phyloP scores from a whole-genome alignment of 2,329 filamentous ascomycete genomes.

The Stemphylium vesicarium region DNA sequence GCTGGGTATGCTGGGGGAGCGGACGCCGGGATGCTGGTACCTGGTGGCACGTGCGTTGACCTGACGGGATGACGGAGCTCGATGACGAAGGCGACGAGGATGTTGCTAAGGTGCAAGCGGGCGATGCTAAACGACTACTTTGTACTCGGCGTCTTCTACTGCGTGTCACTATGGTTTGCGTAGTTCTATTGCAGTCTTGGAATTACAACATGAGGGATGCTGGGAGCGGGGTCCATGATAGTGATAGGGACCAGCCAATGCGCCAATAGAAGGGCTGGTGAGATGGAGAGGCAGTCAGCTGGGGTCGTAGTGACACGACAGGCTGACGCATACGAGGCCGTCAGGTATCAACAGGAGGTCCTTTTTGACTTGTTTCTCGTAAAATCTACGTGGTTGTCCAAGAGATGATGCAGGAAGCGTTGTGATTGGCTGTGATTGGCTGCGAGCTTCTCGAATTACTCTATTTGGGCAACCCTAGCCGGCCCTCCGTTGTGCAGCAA shows the following conservation, averaged over 20 bases:
- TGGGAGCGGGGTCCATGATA: background rate
- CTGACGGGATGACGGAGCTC: conserved; percentile 18
- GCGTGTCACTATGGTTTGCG: background rate
- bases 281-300: background rate
- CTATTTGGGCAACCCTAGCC: conserved; percentile 4
- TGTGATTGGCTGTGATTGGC: conserved; percentile 8
- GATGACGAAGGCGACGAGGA: conserved; percentile 3
- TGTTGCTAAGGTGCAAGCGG: background rate
- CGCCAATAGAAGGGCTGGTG: background rate
- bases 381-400: background rate
- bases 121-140: background rate
- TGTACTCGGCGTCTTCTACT: background rate
- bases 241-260: background rate
- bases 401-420: background rate
- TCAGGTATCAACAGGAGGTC: background rate
- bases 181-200: background rate
- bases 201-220: background rate
- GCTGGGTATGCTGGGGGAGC: conserved; percentile 14
- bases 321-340: background rate
- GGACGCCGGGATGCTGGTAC: conserved; percentile 11
- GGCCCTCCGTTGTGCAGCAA: background rate
- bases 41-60: conserved; percentile 26
- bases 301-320: background rate
- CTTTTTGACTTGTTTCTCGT: background rate
- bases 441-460: conserved; percentile 1